Base-by-base conservation (phyloP, 441 rosid genomes). In the Rhodomyrtus psidioides region DNA sequence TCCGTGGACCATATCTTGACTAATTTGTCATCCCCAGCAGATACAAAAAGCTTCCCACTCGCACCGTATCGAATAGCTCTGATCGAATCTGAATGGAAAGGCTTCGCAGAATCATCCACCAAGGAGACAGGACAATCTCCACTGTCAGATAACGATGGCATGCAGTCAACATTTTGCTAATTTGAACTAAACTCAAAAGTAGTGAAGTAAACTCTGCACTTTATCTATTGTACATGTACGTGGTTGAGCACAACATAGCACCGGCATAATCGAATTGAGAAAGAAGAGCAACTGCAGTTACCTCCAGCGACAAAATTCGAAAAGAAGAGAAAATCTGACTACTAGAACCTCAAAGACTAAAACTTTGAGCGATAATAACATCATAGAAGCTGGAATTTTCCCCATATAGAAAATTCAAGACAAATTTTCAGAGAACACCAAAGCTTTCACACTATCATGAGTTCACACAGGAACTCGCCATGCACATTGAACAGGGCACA, bases 11-110 rank as follows among this genome's bases (percentile, higher is more conserved):
- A 95, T 87, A 95, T 90, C 93, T 95, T 96, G 84, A 96, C 95
- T 81, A 92, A 92, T 85, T 95, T 97, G 89, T 96, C 98, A 89
- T 96, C 98, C 9, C 98, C 98, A 12, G 97, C 95, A 82, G 99
- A 95, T 27, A 93, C 94, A 65, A 96, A 91, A 51, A 95, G 93
- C 90, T 92, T 93, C 85, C 98, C 97, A 42, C 88, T 90, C 60
- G 92, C 90, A 79, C 96, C 90, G 70, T 91, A 96, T 14, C 93
- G 92, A 87, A 97, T 93, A 87, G 94, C 96, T 91, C 98, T 93
- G 59, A 96, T 93, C 49, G 99, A 96, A 82, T 94, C 96, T 53
- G 91, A 91, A 81, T 89, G 98, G 24, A 85, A 89, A 85, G 94
- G 86, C 44, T 86, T 92, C 6, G 85, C 89, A 53, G 95, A 91